These are phyloP conservation scores for Xylaria palmicola DNA, from an alignment of 495 filamentous ascomycete species.

Conservation along the genomic window DNA sequence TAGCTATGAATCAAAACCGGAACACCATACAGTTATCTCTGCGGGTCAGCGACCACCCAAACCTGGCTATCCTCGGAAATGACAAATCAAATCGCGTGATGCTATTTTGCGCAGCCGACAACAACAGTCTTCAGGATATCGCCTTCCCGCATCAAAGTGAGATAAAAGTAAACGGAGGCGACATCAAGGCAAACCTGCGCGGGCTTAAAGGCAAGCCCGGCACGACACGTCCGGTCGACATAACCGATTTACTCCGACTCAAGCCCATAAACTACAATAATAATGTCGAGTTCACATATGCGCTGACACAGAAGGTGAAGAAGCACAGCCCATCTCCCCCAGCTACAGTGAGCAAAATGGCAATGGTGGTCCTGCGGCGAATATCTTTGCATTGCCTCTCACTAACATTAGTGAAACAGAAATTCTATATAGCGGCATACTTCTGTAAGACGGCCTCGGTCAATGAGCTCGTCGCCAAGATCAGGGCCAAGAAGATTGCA, in stretches of 20 bases:
- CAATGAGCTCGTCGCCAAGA: constrained; percentile 65
- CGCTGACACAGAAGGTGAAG: constrained; percentile 77
- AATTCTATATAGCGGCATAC: constrained; percentile 70
- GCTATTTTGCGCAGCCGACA: constrained; percentile 71
- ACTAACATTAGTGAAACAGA: constrained; percentile 50
- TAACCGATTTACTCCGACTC: constrained; percentile 73
- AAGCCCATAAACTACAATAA: constrained; percentile 67
- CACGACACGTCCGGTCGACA: constrained; percentile 87
- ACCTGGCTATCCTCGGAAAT: constrained; percentile 47
- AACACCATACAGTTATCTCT: constrained; percentile 55
- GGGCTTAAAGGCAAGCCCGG: constrained; percentile 95
- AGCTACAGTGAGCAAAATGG: constrained; percentile 27
- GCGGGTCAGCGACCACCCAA: constrained; percentile 46
- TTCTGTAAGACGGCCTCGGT: constrained; percentile 72
- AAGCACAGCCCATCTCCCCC: constrained; percentile 11
- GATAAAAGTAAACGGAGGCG: constrained; percentile 82
- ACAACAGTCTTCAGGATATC: constrained; percentile 67
- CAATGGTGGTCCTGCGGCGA: constrained; percentile 13
- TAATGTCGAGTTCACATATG: constrained; percentile 82
- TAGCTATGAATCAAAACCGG: constrained; percentile 61
- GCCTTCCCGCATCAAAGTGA: constrained; percentile 90
- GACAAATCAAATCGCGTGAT: constrained; percentile 65
- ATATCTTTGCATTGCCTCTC: neutral
- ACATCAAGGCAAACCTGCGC: constrained; percentile 83
- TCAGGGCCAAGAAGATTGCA: constrained; percentile 68